Base-by-base conservation (phyloP, 768 basidiomycete genomes). In the Lepiota brunneoincarnata region DNA sequence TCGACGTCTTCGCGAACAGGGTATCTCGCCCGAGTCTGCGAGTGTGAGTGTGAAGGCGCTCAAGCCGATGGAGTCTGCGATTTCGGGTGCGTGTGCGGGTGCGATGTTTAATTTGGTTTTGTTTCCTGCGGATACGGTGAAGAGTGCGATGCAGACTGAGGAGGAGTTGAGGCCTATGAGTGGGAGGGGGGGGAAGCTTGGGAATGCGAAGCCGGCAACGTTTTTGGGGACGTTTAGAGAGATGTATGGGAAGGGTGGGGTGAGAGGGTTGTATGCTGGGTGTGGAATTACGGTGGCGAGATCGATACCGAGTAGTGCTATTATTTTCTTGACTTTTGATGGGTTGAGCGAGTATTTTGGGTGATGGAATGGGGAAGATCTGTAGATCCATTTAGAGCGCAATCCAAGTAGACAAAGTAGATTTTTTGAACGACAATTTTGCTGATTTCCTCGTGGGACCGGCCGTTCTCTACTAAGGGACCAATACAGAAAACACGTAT, bases 121-220 rank as follows among this genome's bases (percentile, higher is more conserved):
- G 49, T 98, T 95, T 76, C 96, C 96, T 0, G 94, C 94, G 3
- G 96, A 98, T 70, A 90, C 91, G 24, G 80, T 98, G 62, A 98
- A 98, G 78, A 91, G 88, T 58, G 81, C 92, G 54, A 91, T 98
- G 66, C 96, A 98, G 76, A 98, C 96, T 0, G 89, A 88, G 67
- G 89, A 90, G 49, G 95, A 97, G 69, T 75, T 96, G 53, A 76
- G 89, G 6, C 82, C 86, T n/a, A 2, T 23, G 6, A 54, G 23
- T 39, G 37, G 44, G 46, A 46, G 37, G 17, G 24, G 3, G n/a
- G 46, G 38, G 12, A 44, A 44, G 36, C 67, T 76, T 24, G 69
- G 71, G 17, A 56, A 56, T 39, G 51, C 64, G 39, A 40, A 53
- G 28, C 42, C 45, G 41, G 36, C 54, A 71, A 62, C 82, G 64